phyloP scores from a whole-genome alignment of 345 rosid genomes.

The Iberis pinnata region DNA sequence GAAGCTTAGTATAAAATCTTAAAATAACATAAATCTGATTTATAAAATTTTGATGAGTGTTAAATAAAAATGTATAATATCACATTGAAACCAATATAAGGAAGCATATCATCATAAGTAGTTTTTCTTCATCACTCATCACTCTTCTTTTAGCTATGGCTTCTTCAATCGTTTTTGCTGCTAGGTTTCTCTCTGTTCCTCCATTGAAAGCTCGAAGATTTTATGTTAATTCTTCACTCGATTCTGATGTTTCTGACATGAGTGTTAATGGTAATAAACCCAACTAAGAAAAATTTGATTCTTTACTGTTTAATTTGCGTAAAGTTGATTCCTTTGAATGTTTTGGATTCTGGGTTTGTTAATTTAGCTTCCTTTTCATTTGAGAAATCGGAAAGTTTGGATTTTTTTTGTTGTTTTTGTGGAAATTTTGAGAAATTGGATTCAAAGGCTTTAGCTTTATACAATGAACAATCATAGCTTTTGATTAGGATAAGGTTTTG shows the following conservation, averaged over 20 bases:
- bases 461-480: not conserved
- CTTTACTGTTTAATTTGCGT: not conserved
- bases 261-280: conserved; percentile 62
- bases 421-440: conserved; percentile 22
- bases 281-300: not conserved
- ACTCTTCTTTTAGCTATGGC: conserved; percentile 59
- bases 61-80: no score
- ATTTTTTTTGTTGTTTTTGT: not conserved
- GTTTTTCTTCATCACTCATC: no score
- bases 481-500: not conserved
- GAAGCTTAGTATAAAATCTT: no score
- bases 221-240: conserved; percentile 54
- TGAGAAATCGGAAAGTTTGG: not conserved
- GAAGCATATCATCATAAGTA: no score
- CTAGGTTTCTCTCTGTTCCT: conserved; percentile 37
- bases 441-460: not conserved
- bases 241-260: conserved; percentile 80
- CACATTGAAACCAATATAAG: no score
- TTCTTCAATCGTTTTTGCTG: conserved; percentile 59
- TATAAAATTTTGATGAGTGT: no score
- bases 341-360: conserved; percentile 30
- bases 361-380: not conserved
- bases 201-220: conserved; percentile 37
- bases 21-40: no score
- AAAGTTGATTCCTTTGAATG: conserved; percentile 19